Conservation (phyloP, 345 rosid genomes). For the Eucalyptus cloeziana region DNA sequence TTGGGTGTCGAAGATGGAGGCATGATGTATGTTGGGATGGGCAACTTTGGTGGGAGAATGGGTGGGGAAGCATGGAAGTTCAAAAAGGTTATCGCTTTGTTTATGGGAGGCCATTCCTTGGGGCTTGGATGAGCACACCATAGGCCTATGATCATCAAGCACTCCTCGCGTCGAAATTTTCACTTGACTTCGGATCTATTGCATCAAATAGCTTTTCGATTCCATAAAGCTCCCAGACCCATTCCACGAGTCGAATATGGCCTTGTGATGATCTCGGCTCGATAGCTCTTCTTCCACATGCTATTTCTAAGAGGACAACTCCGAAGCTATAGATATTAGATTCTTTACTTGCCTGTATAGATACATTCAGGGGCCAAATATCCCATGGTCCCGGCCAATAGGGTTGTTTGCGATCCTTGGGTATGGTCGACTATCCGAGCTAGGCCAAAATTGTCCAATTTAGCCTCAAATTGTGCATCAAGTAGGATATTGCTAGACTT, state of each 20-base stretch:
- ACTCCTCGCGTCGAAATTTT: rapidly evolving
- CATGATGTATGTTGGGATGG: not conserved
- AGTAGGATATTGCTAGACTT: too few relatives aligned
- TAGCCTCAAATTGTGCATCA: too few relatives aligned
- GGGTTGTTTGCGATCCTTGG: too few relatives aligned
- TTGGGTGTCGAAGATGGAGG: not conserved
- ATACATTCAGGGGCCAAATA: not conserved
- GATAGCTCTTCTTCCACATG: not conserved
- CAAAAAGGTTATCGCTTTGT: not conserved
- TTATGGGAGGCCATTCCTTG: not conserved
- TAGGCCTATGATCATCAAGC: not conserved
- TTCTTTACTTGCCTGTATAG: not conserved
- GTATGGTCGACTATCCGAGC: too few relatives aligned
- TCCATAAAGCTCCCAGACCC: not conserved
- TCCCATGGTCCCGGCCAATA: too few relatives aligned
- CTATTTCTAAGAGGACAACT: not conserved
- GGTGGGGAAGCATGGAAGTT: not conserved
- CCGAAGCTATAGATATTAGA: not conserved
- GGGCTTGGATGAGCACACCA: not conserved
- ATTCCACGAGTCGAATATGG: not conserved
- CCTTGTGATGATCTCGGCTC: not conserved
- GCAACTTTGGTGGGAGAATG: not conserved
- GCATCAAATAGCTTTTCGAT: not conserved
- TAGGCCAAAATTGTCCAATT: too few relatives aligned
- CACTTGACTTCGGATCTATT: not conserved